Percentiles rank a stretch among this genome's conserved stretches.
phyloP scores from a whole-genome alignment of 192 early-diverging fungal species.

The Phycomyces nitens region DNA sequence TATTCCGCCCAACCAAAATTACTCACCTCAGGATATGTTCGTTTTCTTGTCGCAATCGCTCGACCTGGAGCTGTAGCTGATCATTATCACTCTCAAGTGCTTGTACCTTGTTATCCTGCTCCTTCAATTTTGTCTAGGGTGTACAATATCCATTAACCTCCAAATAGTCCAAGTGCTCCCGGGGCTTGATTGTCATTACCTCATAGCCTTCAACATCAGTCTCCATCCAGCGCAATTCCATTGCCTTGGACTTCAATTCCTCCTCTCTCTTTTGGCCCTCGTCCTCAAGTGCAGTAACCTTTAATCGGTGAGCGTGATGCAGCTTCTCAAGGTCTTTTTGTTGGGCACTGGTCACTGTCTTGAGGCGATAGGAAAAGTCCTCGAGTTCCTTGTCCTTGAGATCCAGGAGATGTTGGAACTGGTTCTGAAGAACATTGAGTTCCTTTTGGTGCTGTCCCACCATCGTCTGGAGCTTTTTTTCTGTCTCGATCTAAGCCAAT shows the following conservation, averaged over 20 bases:
- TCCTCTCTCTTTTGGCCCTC: slow-evolving; percentile 24
- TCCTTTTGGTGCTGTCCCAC: slow-evolving; percentile 19
- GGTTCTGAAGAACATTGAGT: slow-evolving; percentile 22
- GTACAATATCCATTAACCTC: background rate
- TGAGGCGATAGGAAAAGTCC: slow-evolving; percentile 19
- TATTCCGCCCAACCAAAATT: background rate
- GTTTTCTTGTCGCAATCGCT: slow-evolving; percentile 5
- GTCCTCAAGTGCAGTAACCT: slow-evolving; percentile 27
- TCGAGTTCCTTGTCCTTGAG: slow-evolving; percentile 31
- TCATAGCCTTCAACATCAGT: slow-evolving; percentile 37
- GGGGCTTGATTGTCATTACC: slow-evolving; percentile 13
- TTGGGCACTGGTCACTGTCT: slow-evolving; percentile 18
- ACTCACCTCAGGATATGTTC: slow-evolving; percentile 4
- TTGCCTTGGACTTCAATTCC: slow-evolving; percentile 27
- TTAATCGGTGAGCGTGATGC: slow-evolving; percentile 15
- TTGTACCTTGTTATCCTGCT: slow-evolving; percentile 9
- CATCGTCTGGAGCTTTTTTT: slow-evolving; percentile 18
- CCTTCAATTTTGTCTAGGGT: slow-evolving; percentile 7
- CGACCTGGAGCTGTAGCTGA: slow-evolving; percentile 1
- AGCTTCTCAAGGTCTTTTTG: slow-evolving; percentile 18
- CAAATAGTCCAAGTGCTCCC: background rate
- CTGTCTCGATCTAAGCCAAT: slow-evolving; percentile 3
- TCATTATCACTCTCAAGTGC: slow-evolving; percentile 1
- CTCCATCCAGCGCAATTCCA: slow-evolving; percentile 39
- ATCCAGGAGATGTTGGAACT: slow-evolving; percentile 20